Conservation (phyloP, 2,329 filamentous ascomycete genomes). For the Huntiella moniliformis region DNA sequence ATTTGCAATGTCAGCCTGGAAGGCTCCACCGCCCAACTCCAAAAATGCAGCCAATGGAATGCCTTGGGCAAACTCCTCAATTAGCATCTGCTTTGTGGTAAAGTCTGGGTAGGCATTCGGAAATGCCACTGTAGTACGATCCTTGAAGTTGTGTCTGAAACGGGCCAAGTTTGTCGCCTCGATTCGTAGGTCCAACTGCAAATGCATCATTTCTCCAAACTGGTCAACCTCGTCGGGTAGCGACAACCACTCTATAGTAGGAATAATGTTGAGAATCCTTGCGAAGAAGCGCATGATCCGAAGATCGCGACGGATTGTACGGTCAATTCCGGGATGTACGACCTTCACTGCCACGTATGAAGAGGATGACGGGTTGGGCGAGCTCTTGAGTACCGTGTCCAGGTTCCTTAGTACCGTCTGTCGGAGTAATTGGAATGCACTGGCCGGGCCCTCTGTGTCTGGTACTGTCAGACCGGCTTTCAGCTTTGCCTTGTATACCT, state of each 20-base stretch:
- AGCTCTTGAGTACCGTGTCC: constrained; percentile 69
- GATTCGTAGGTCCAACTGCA: constrained; percentile 90
- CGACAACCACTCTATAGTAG: constrained; percentile 93
- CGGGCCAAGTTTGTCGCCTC: constrained; percentile 77
- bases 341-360: constrained; percentile 93
- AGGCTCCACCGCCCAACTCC: constrained; percentile 77
- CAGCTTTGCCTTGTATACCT: constrained; percentile 90
- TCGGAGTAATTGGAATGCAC: constrained; percentile 10
- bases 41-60: constrained; percentile 83
- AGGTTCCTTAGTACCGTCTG: constrained; percentile 55
- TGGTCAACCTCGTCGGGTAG: constrained; percentile 84
- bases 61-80: constrained; percentile 91
- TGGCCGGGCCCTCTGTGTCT: constrained; percentile 18
- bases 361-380: constrained; percentile 69
- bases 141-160: constrained; percentile 80
- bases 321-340: constrained; percentile 77
- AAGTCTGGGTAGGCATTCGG: constrained; percentile 86
- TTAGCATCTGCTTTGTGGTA: constrained; percentile 75
- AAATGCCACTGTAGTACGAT: constrained; percentile 86
- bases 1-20: constrained; percentile 83
- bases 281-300: constrained; percentile 92
- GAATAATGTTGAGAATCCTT: constrained; percentile 61
- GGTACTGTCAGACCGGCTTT: constrained; percentile 46
- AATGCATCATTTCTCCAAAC: constrained; percentile 95
- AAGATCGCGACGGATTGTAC: constrained; percentile 74